Base-by-base conservation (phyloP, 2,329 filamentous ascomycete genomes). In the Hypoxylon sp. region DNA sequence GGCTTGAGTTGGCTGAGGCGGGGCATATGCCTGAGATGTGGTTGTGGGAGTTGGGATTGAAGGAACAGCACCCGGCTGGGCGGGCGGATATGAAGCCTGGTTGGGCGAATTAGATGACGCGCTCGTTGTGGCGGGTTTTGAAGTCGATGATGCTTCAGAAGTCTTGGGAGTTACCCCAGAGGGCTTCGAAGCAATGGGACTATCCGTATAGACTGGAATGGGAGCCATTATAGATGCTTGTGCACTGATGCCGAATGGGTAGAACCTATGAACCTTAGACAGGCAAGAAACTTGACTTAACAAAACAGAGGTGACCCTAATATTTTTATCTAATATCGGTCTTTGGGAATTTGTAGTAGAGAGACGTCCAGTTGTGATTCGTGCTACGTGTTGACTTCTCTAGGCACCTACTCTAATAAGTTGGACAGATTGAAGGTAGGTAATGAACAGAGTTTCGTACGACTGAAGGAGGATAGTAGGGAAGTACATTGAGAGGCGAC, bases 151-250 rank as follows among this genome's bases (percentile, higher is more conserved):
- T 30, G 64, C 44, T 46, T 42, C 60, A 19, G 58, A 63, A 20
- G 67, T 69, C 55, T 67, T 61, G 29, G 67, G 67, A 11, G 65
- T 68, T 20, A 64, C 59, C 5, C 66, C 67, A 4, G 73, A 72
- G 37, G 81, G 73, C 69, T 83, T 84, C 50, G 77, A 71, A 26
- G 79, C 55, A 67, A 86, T 83, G 34, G 83, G 83, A 66, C 80
- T 83, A 45, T 78, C 69, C 25, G 76, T 78, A 68, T 84, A 83
- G 30, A 86, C 77, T 36, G 78, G 80, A 55, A 87, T 78, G n/a
- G 82, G 77, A 37, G 82, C 75, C 83, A 86, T 86, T n/a, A 35
- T 72, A 63, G 51, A 13, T 21, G 13, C 19, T 23, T 35, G 9
- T 37, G 36, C 23, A 21, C 36, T 23, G 8, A 26, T 23, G 19